Percentiles rank a stretch among this genome's conserved stretches.
Conservation (phyloP, 805 yeast species). For the Kluyveromyces starmeri region DNA sequence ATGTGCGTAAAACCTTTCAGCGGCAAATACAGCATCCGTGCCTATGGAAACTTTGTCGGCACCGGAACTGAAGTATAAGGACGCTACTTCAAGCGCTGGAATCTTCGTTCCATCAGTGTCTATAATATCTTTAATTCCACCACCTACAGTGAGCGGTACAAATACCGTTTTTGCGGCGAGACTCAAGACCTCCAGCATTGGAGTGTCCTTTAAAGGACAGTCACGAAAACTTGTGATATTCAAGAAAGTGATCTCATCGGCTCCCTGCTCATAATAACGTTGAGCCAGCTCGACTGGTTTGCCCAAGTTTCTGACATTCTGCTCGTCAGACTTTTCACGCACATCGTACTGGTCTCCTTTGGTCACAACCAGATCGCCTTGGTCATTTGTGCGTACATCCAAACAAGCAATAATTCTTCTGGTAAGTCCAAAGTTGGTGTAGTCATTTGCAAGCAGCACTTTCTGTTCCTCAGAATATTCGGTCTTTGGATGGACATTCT, state of each 20-base stretch:
- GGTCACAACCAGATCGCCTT: conserved; percentile 93
- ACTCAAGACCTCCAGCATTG: conserved; percentile 86
- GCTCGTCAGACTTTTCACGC: conserved; percentile 58
- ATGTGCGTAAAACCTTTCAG: conserved; percentile 63
- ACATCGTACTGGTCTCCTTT: conserved; percentile 99
- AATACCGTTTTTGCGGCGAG: conserved; percentile 82
- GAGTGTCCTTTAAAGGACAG: conserved; percentile 86
- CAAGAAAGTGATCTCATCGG: conserved; percentile 91
- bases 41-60: conserved; percentile 98
- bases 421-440: conserved; percentile 57
- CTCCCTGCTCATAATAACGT: conserved; percentile 86
- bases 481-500: conserved; percentile 22
- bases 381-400: conserved; percentile 92
- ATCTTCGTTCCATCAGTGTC: conserved; percentile 76
- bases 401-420: conserved; percentile 91
- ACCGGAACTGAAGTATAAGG: conserved; percentile 87
- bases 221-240: conserved; percentile 94
- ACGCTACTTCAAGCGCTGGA: conserved; percentile 86
- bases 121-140: conserved; percentile 86
- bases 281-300: conserved; percentile 94
- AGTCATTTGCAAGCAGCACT: conserved; percentile 26
- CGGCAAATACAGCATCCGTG: conserved; percentile 91
- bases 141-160: conserved; percentile 97
- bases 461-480: conserved; percentile 18
- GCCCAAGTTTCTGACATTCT: conserved; percentile 82